Base-by-base conservation (phyloP, 1,284 basidiomycete genomes). In the Fomitopsis betulina region DNA sequence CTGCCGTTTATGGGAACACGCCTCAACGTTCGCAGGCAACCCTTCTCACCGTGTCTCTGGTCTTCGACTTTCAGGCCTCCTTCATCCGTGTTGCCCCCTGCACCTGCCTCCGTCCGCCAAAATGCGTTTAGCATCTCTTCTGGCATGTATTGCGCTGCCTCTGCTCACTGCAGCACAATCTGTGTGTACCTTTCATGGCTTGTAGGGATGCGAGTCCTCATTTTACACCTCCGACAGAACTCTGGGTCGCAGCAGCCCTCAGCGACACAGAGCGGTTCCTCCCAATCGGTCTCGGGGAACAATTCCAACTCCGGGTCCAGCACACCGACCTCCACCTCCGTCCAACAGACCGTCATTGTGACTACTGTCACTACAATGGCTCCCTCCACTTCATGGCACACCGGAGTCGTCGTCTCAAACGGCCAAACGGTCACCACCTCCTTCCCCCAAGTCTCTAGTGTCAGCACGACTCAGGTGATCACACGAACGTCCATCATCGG, bases 381-480 rank as follows among this genome's bases (percentile, higher is more conserved):
- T 19, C 45, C 53, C 9, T 63, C 60, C 10, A 59, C 68, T 6
- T 71, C 71, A 13, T 52, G 79, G 38, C 65, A 72, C n/a, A 67
- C 73, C 30, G 65, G 56, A 9, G n/a, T 21, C 30, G 37, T 65
- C 33, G 63, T 74, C 54, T 72, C 70, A 10, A 68, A 72, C 51
- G 71, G 66, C 2, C 30, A 57, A 50, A 53, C 55, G 60, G 74
- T 58, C 67, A 78, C 68, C 73, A 74, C 60, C 67, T 72, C 61
- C 12, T 57, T 57, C 42, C 21, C 33, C 25, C 56, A 23, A 2
- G 59, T 64, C 30, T 77, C 68, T 59, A 79, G 79, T 39, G 62
- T 71, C 53, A 72, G 75, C 12, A 64, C 71, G 40, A 70, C 80
- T 17, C 64, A 74, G 37, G 71, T 80, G 10, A 72, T 79, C 51